Conservation (phyloP, 2,329 filamentous ascomycete genomes). For the Biscogniauxia sp. region DNA sequence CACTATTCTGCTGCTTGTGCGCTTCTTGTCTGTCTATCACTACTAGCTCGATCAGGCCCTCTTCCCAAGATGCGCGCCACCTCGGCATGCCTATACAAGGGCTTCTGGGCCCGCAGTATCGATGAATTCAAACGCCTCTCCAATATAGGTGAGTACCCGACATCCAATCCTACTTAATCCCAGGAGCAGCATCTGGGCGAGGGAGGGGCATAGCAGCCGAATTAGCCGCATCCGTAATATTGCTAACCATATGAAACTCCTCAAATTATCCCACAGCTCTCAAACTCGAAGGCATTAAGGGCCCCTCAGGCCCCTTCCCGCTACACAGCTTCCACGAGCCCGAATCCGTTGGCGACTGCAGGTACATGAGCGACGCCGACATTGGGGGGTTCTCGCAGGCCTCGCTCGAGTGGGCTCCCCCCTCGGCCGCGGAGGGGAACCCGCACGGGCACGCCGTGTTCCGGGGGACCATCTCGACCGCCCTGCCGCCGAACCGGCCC, state of each 20-base stretch:
- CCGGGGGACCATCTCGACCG: constrained; percentile 82
- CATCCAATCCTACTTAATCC: too few relatives aligned
- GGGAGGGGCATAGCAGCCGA: too few relatives aligned
- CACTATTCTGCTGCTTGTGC: too few relatives aligned
- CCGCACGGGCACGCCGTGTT: constrained; percentile 65
- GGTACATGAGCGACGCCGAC: constrained; percentile 81
- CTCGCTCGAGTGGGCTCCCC: constrained; percentile 45
- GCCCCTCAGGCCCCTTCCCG: constrained; percentile 60
- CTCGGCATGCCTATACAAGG: constrained; percentile 45
- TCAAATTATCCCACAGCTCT: constrained; percentile 49
- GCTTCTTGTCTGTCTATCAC: too few relatives aligned
- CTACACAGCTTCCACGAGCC: constrained; percentile 62
- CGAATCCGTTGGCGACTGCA: constrained; percentile 52
- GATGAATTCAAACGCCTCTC: constrained; percentile 60
- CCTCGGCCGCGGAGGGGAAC: constrained; percentile 18
- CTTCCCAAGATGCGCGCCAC: constrained; percentile 45
- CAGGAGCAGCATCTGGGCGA: too few relatives aligned
- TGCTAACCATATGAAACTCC: background rate
- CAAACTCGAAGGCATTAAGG: constrained; percentile 67
- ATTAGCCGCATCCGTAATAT: too few relatives aligned
- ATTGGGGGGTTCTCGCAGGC: constrained; percentile 83
- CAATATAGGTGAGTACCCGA: constrained; percentile 45
- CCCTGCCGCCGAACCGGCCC: constrained; percentile 72
- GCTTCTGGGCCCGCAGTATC: constrained; percentile 57
- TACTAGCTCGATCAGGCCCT: background rate